Evolutionary conservation across 2,329 filamentous ascomycete genomes (phyloP), one percentile per base, ranked within the genome.

Genomic region (Amphichorda felina): DNA sequence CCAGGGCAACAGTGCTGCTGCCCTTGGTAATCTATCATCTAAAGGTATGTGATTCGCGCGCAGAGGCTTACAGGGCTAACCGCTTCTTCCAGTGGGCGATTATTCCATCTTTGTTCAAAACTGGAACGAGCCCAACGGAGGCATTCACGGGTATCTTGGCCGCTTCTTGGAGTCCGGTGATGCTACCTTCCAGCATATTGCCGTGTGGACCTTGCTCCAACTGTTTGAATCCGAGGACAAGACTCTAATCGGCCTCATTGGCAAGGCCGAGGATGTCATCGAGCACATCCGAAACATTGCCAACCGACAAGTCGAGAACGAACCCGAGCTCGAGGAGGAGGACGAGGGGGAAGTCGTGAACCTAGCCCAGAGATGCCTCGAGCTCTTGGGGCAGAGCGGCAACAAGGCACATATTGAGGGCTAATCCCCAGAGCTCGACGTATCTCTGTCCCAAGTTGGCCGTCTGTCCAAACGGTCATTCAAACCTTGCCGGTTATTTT

Each of bases 101-200:
- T 98, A 98, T 59, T 82, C 84, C 2, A 91, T 95, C 47, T 98
- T 98, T 55, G 81, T 95, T 28, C 80, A 86, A 46, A 85, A 94
- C 57, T 98, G 91, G 91, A 79, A 73, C 14, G 81, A 94, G 49
- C 91, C 91, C 2, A 82, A 86, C 41, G 91, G 87, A 31, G 91
- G 91, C 31, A 94, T 98, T 41, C 88, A 95, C 53, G 91, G 91
- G 36, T 98, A 98, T 53, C 71, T 98, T 25, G 83, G 79, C 48
- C 79, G 89, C 37, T 98, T 98, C 68, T 70, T 98, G 14, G 84
- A 83, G 30, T 95, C 87, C 43, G 89, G 88, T 28, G 91, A 98
- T 53, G 79, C 91, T 1, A 98, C 91, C 0, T 98, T 98, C 68
- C 91, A 98, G 60, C 91, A 98, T 55, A 98, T 98, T 52, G 91